Evolutionary conservation across 202 grass and related monocot species (phyloP).

Genomic region (Carex sylvatica): DNA sequence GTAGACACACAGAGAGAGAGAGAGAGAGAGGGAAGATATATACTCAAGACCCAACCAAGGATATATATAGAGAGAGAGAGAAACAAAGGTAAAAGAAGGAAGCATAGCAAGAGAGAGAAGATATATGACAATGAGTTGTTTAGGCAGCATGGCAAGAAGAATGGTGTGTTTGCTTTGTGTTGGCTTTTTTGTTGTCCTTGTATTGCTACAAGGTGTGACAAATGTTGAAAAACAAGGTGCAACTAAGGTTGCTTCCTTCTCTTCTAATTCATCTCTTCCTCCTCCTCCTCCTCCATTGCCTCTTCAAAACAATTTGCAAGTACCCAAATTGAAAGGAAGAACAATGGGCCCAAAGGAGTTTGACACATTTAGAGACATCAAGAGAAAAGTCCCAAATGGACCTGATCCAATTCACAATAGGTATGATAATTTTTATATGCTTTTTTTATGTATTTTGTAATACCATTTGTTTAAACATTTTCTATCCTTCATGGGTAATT

Average conservation of each 20-base stretch:
- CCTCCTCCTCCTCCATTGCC: constrained; percentile 12
- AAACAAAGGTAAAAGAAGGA: constrained; percentile 13
- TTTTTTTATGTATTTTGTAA: not conserved
- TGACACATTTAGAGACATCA: constrained; percentile 44
- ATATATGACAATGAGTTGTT: constrained; percentile 26
- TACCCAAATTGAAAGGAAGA: constrained; percentile 8
- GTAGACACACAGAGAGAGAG: not conserved
- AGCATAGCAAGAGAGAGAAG: not conserved
- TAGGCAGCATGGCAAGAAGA: constrained; percentile 23
- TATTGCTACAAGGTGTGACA: constrained; percentile 17
- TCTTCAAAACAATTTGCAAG: constrained; percentile 14
- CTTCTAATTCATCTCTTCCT: not conserved
- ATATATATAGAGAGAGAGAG: not conserved
- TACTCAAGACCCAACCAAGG: too few species aligned
- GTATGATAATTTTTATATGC: constrained; percentile 31
- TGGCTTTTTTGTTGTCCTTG: constrained; percentile 23
- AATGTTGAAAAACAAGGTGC: not conserved
- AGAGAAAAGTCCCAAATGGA: constrained; percentile 89
- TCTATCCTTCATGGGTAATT: not conserved
- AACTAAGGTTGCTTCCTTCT: not conserved
- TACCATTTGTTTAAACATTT: not conserved
- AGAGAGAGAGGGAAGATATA: not conserved
- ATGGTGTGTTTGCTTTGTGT: constrained; percentile 38
- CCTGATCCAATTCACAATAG: constrained; percentile 96
- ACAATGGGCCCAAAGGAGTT: constrained; percentile 2